Base-by-base conservation (phyloP, 2,329 filamentous ascomycete genomes). In the Trichoderma sp. region DNA sequence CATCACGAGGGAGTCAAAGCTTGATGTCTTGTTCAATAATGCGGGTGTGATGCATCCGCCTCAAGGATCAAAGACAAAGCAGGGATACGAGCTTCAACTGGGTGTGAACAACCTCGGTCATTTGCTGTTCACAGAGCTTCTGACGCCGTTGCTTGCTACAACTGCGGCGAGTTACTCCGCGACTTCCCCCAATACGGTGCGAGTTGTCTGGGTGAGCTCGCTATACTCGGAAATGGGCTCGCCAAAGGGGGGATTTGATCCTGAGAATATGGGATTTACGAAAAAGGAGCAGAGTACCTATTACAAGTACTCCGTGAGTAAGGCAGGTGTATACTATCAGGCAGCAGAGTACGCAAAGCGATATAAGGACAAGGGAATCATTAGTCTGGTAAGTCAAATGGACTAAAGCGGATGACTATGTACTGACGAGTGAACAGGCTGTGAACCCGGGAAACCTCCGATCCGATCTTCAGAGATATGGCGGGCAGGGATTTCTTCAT, bases 21-120 rank as follows among this genome's bases (percentile, higher is more conserved):
- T 85, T 2, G 80, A 84, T 61, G 77, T 83, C 1, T 73, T 84
- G 34, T 78, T 83, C 74, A 82, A 85, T 73, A 85, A 85, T 74
- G 84, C 84, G 1, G 84, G 80, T 4, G 77, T 85, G 43, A 83
- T 83, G 74, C 77, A 76, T 8, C 78, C 82, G 0, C 82, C 83
- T 0, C 73, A 76, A 15, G 82, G 81, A 1, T 67, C 66, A n/a
- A 72, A 51, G 43, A 75, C 75, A 5, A 66, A 51, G 15, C 75
- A 77, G 53, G 74, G 74, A 21, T 72, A 76, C 70, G 83, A 84
- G 65, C 77, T 84, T 11, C 83, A 84, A 73, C 78, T 84, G 1
- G 83, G 83, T 4, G 80, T 81, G 4, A 84, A 85, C 70, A 81
- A 82, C 57, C 73, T 84, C 6, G 83, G 82, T 0, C 79, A 78